These are phyloP conservation scores for Tulasnella sp. DNA, from an alignment of 768 basidiomycete species.

Conservation along the genomic window DNA sequence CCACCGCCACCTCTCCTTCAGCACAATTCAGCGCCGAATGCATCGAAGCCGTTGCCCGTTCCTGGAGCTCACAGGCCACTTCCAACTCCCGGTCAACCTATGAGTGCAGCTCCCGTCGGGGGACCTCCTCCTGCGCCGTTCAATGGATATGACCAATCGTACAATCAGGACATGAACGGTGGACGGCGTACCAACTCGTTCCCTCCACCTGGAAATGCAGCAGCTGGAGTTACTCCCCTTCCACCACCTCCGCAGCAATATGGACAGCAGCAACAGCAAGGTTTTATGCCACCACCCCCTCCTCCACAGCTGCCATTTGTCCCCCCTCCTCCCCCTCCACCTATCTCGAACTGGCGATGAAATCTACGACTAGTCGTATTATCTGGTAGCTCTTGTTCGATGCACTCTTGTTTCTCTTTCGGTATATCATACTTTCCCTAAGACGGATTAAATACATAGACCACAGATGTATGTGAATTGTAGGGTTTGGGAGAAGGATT, in stretches of 20 bases:
- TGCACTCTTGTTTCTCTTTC: not conserved
- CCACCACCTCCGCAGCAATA: constrained; percentile 1
- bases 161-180: not conserved
- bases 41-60: constrained; percentile 4
- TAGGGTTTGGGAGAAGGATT: not conserved
- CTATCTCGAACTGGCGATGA: constrained; percentile 17
- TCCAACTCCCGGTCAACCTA: not conserved
- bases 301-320: constrained; percentile 16
- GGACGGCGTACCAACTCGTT: not conserved
- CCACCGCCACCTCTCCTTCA: not conserved
- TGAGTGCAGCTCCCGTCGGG: not conserved
- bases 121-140: not conserved
- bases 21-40: not conserved
- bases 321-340: constrained; percentile 14
- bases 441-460: not conserved
- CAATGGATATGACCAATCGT: not conserved
- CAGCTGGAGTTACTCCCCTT: not conserved
- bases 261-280: constrained; percentile 13
- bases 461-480: not conserved
- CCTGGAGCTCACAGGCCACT: not conserved
- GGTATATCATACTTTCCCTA: not conserved
- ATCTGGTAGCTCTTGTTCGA: not conserved
- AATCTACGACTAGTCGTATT: not conserved
- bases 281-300: constrained; percentile 1
- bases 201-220: not conserved